phyloP scores from a whole-genome alignment of 768 basidiomycete species.

The Mycena olivaceomarginata region DNA sequence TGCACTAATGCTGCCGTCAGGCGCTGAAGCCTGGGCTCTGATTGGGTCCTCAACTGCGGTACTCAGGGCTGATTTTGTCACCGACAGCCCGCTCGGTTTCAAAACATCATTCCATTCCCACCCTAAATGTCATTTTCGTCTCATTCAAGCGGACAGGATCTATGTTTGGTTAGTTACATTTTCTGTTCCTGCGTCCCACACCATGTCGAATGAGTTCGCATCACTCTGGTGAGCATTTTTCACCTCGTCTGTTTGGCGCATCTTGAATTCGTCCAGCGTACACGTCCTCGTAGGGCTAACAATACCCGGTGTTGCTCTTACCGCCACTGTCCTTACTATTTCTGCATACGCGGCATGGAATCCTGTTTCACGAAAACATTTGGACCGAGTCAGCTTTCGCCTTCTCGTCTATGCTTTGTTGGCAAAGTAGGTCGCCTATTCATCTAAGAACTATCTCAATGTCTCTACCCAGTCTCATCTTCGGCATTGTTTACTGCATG shows the following conservation, averaged over 20 bases:
- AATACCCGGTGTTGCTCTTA: not conserved
- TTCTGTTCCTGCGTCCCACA: not conserved
- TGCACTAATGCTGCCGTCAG: not conserved
- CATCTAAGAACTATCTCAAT: not conserved
- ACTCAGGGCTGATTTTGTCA: constrained; percentile 1
- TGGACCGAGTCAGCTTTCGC: constrained; percentile 4
- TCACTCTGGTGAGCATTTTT: not conserved
- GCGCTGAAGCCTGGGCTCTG: not conserved
- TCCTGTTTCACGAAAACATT: constrained; percentile 4
- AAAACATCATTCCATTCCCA: not conserved
- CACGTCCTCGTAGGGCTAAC: not conserved
- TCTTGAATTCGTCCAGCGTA: not conserved
- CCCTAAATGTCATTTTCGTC: not conserved
- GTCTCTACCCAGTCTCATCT: constrained; percentile 5
- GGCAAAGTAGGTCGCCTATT: not conserved
- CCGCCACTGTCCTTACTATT: not conserved
- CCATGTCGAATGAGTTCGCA: not conserved
- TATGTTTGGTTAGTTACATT: not conserved
- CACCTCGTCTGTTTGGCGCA: not conserved
- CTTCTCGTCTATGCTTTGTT: not conserved
- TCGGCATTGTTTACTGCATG: constrained; percentile 2
- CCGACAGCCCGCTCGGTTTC: not conserved
- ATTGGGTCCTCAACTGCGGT: not conserved
- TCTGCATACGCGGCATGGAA: constrained; percentile 3
- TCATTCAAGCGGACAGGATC: not conserved